A percentile compares a stretch with the other conserved stretches of the same genome.
These are phyloP conservation scores for Yamadazyma trypodendri DNA, from an alignment of 1,139 yeast genomes.

Conservation along the genomic window DNA sequence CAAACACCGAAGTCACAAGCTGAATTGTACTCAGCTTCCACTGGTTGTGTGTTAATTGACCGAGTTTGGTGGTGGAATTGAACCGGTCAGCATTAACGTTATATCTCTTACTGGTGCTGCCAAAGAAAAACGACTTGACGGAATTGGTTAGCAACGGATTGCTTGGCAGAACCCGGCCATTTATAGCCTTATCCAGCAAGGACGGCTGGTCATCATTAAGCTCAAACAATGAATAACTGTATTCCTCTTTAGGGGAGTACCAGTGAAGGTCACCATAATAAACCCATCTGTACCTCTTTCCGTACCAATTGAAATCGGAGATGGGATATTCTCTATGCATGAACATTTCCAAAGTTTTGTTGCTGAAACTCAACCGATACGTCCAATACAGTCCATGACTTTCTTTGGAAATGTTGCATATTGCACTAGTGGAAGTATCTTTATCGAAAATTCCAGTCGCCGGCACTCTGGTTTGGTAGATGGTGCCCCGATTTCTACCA, in stretches of 20 bases:
- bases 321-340: slow-evolving; percentile 6
- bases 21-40: neutral
- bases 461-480: neutral
- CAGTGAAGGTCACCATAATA: neutral
- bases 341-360: neutral
- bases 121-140: neutral
- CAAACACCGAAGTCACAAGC: neutral
- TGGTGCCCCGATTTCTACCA: neutral
- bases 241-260: neutral
- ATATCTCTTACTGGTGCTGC: neutral
- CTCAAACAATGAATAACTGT: slow-evolving; percentile 5
- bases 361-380: neutral
- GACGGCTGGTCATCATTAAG: slow-evolving; percentile 3
- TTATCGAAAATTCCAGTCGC: neutral
- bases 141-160: neutral
- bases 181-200: slow-evolving; percentile 2
- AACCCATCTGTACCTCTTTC: slow-evolving; percentile 9
- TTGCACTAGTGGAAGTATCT: neutral
- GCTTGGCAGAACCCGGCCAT: neutral
- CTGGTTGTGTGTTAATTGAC: neutral
- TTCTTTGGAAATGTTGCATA: neutral
- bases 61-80: neutral
- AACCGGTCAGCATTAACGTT: neutral
- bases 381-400: neutral
- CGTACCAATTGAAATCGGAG: slow-evolving; percentile 5